Evolutionary conservation across 2,329 filamentous ascomycete species (phyloP), one percentile per base, ranked within the genome.

Genomic region (Davidsoniella eucalypti): DNA sequence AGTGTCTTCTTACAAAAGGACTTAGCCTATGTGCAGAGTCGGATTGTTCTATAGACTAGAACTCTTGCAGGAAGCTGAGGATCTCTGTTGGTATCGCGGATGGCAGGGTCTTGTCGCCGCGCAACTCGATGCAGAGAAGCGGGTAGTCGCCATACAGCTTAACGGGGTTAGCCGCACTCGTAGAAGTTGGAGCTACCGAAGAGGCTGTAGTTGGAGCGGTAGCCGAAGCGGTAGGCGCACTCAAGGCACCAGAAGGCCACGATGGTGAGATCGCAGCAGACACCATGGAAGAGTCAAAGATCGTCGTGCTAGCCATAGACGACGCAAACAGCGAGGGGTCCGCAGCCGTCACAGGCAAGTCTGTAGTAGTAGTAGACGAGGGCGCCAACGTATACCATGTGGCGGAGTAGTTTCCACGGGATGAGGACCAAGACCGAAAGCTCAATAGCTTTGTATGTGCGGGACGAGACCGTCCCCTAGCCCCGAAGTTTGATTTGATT

Each of bases 101-200:
- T 3, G 50, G 44, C 37, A 47, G 36, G 8, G 50, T 41, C 2
- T 23, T 23, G 36, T 47, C 18, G 8, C 39, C 39, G 21, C 37
- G 47, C 36, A 52, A 43, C 36, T 52, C 46, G 37, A 52, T 37
- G 36, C 51, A 52, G 23, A 52, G n/a, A 18, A 52, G 21, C 17
- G 51, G 51, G 47, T 45, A 52, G 17, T 49, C 51, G 14, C 51
- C 51, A 23, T 52, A 52, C 42, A 52, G 16, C 7, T 46, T 52
- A 8, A 46, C 42, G 7, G 44, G 44, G 36, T 17, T 47, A 5
- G 21, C 39, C n/a, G 21, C 39, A 9, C 17, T 45, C 26, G 26
- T 33, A 8, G 26, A 26, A 3, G 21, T 4, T 2, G 23, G 21
- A 3, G 44, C 23, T 18, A 26, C n/a, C 1, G 21, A 38, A n/a